Conservation (phyloP, 2,329 filamentous ascomycete species). For the Monilinia polystroma region DNA sequence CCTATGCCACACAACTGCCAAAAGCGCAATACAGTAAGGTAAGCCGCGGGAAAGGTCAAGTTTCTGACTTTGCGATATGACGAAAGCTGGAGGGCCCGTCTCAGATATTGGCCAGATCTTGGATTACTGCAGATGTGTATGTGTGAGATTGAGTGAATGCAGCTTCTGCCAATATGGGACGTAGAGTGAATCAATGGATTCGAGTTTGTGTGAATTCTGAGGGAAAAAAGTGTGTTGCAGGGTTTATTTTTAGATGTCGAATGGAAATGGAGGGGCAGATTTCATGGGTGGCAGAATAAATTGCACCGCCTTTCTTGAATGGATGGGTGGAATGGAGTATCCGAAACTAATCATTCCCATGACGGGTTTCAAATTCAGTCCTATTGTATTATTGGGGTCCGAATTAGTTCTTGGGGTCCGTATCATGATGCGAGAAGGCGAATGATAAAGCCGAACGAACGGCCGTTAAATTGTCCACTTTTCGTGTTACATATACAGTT, state of each 20-base stretch:
- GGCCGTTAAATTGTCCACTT: not conserved
- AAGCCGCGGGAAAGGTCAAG: not conserved
- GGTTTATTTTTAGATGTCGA: slow-evolving; percentile 4
- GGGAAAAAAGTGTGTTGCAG: slow-evolving; percentile 7
- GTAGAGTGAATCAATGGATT: not conserved
- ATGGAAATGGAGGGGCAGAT: slow-evolving; percentile 1
- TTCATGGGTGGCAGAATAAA: not conserved
- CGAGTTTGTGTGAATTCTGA: not conserved
- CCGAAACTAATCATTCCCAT: not conserved
- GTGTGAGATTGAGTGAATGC: not conserved
- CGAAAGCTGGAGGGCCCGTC: not conserved
- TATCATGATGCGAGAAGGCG: not conserved
- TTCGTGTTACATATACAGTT: not conserved
- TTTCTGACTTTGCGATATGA: not conserved
- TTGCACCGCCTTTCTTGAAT: not conserved
- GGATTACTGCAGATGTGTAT: not conserved
- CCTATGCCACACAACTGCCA: not conserved
- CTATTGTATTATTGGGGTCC: not conserved
- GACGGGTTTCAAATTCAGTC: no score
- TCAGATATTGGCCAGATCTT: not conserved
- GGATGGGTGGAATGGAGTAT: not conserved
- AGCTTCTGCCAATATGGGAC: not conserved
- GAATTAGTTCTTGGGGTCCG: not conserved
- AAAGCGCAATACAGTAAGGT: not conserved
- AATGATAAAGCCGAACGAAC: not conserved